Evolutionary conservation across 139 green algal species (phyloP), one percentile per base, ranked within the genome.

Genomic region (Asterochloris erici): DNA sequence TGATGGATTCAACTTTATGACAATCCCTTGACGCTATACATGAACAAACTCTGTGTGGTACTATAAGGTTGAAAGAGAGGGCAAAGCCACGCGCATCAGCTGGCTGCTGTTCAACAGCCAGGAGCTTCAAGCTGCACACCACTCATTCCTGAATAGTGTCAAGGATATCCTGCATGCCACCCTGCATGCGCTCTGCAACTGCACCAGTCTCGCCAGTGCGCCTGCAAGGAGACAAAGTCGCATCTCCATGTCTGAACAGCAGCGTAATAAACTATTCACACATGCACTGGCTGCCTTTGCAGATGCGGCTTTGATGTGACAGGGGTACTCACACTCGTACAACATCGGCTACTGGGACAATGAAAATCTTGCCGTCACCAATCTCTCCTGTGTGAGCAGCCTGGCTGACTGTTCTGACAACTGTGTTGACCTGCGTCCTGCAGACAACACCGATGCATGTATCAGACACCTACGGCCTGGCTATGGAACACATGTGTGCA

Each of bases 301-400:
- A 68, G 60, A 11, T 60, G 63, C 10, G 64, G 61, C 66, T n/a
- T 81, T 11, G 4, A 1, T 60, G 13, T 28, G 29, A 81, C 69
- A 66, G 21, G 26, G 17, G 66, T 4, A 83, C 88, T 88, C 80
- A 94, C 88, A 97, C 89, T 69, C 94, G 85, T 28, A 98, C 84
- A 19, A 97, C 87, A 76, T 98, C 94, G 15, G 91, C 92, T 12
- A 98, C 93, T 2, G 94, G 94, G 62, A 90, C 84, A 19, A 97
- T 84, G 73, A 98, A 98, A 61, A 97, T 94, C 88, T 98, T 98
- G 81, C 94, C 94, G 83, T 98, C 94, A 0, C 94, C 94, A 62
- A 97, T 92, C 87, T 98, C 94, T 0, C 94, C 94, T 19, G 94
- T 98, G 87, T 90, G 91, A 14, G 93, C 91, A 0, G 91, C 86